A percentile compares a stretch with the other conserved stretches of the same genome.
Evolutionary conservation across 805 yeast genomes (phyloP).

Genomic region (Kodamaea restingae): DNA sequence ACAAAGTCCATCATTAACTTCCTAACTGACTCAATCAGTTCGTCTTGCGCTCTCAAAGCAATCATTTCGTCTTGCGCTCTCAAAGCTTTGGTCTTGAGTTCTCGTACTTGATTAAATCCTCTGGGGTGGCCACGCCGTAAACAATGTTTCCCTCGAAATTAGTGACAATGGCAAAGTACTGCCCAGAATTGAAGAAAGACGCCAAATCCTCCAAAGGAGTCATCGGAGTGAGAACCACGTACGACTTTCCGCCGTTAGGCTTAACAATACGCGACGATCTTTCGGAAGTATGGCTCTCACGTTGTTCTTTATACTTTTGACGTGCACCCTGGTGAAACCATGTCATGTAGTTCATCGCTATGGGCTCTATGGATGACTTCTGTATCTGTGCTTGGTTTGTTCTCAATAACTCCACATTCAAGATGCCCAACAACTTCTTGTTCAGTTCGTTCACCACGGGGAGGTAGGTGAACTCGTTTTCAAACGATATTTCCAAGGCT

Average conservation of each 20-base stretch:
- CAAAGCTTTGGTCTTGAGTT: constrained; percentile 41
- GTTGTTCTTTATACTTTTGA: constrained; percentile 25
- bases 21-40: background rate
- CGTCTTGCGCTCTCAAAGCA: background rate
- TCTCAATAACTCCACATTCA: constrained; percentile 41
- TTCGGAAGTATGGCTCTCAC: constrained; percentile 6
- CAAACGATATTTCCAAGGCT: constrained; percentile 54
- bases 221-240: constrained; percentile 46
- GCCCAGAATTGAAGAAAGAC: constrained; percentile 44
- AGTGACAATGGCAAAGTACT: constrained; percentile 55
- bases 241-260: constrained; percentile 33
- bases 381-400: constrained; percentile 24
- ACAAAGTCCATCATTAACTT: too few relatives aligned
- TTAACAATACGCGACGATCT: constrained; percentile 29
- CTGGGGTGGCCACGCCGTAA: constrained; percentile 53
- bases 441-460: constrained; percentile 50
- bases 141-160: constrained; percentile 50
- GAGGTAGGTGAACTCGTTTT: constrained; percentile 49
- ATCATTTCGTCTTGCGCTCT: background rate
- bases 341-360: constrained; percentile 35
- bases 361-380: constrained; percentile 22
- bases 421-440: constrained; percentile 46
- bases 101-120: constrained; percentile 24
- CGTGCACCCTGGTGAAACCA: constrained; percentile 41
- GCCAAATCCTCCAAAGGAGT: constrained; percentile 54